A percentile compares a stretch with the other conserved stretches of the same genome.
phyloP scores from a whole-genome alignment of 192 early-diverging fungal genomes.

The Linnemannia zychae region DNA sequence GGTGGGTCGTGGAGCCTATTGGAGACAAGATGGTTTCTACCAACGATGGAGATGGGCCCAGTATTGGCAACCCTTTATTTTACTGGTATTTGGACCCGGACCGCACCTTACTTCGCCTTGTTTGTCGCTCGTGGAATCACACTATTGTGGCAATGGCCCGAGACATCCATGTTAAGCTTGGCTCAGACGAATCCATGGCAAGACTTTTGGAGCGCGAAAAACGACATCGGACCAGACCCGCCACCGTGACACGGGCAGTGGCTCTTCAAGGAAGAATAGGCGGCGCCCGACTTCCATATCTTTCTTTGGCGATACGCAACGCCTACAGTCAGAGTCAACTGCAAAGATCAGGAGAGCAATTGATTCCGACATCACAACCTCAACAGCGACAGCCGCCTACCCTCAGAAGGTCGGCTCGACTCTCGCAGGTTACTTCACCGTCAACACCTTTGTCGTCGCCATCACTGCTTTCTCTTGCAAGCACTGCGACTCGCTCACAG shows the following conservation, averaged over 20 bases:
- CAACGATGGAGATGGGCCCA: slow-evolving; percentile 34
- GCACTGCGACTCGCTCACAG: background rate
- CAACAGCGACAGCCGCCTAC: background rate
- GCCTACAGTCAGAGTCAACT: background rate
- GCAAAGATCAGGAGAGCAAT: no score
- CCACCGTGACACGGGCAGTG: background rate
- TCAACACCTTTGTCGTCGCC: background rate
- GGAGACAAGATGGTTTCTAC: background rate
- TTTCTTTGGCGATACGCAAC: background rate
- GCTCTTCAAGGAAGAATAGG: background rate
- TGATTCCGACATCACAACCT: no score
- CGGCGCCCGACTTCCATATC: background rate
- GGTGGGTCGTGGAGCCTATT: background rate
- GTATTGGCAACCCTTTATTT: slow-evolving; percentile 9
- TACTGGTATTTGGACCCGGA: slow-evolving; percentile 30
- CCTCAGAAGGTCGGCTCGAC: slow-evolving; percentile 18
- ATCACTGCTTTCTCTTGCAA: background rate
- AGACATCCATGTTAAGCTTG: slow-evolving; percentile 23
- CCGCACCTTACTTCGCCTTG: slow-evolving; percentile 15
- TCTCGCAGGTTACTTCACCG: background rate
- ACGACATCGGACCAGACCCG: background rate
- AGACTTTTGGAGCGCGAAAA: background rate
- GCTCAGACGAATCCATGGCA: slow-evolving; percentile 24
- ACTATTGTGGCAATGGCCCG: slow-evolving; percentile 32
- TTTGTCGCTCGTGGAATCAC: slow-evolving; percentile 35